Base-by-base conservation (phyloP, 2,329 filamentous ascomycete genomes). In the Pseudocercospora macadamiae region DNA sequence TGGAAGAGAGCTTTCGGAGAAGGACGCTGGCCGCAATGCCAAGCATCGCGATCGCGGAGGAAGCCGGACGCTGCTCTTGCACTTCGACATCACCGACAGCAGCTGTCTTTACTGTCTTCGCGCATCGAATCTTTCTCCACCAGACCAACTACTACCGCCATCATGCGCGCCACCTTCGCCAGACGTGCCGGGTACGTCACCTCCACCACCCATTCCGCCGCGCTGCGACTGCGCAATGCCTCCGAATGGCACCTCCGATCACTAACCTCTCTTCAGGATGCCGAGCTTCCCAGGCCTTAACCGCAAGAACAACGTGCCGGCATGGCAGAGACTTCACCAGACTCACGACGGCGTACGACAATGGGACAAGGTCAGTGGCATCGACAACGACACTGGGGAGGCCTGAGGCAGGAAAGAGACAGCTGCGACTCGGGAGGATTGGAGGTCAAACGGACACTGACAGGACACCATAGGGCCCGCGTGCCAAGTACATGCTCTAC, bases 301-400 rank as follows among this genome's bases (percentile, higher is more conserved):
- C 83, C 86, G 87, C 76, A 83, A 84, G 75, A 93, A 93, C 85
- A 84, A 83, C 72, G 89, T 93, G 71, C 88, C 89, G 57, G 71
- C 89, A 74, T 83, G 89, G 80, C 90, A 93, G 83, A 82, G 84
- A 72, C 78, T 85, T 69, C 91, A 90, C 82, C 89, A 92, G 80
- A 80, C 83, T 66, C 87, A 90, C 69, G 89, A 89, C 77, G 85
- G 84, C 71, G 77, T 86, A 67, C 86, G 90, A 71, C 77, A 90
- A 75, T 93, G 90, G 89, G 81, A 84, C 77, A 91, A 92, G 78
- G 89, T 93, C 83, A 75, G 88, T 82, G 28, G 14, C 16, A 44
- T 30, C 36, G 51, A 57, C 25, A 6, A 32, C 45, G 39, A 18
- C 1, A 23, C 55, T 42, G 55, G 42, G 55, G 42, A 10, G 51